Percentiles rank a stretch among this genome's conserved stretches.
Evolutionary conservation across 352 stramenopile genomes (phyloP).

Genomic region (Pythium diclinum): DNA sequence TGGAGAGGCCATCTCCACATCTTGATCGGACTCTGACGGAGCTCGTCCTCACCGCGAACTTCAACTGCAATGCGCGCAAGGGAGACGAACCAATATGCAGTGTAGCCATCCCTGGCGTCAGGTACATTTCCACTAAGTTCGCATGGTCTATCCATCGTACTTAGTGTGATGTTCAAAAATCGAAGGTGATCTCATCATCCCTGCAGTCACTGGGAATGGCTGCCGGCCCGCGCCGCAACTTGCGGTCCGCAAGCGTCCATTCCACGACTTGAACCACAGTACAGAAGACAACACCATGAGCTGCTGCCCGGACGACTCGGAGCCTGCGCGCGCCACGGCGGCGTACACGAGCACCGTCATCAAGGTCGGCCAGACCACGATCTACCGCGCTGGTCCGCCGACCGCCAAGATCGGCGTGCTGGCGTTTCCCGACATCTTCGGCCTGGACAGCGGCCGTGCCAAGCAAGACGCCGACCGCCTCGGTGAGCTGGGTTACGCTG

Average conservation of each 20-base stretch:
- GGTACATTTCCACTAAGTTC: background rate
- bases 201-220: background rate
- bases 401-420: conserved; percentile 35
- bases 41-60: no score
- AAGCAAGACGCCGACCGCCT: conserved; percentile 48
- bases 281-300: conserved; percentile 15
- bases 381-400: conserved; percentile 36
- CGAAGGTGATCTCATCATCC: background rate
- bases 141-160: background rate
- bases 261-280: no score
- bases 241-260: no score
- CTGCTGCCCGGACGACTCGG: conserved; percentile 43
- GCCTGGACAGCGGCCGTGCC: conserved; percentile 46
- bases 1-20: no score
- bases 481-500: conserved; percentile 43
- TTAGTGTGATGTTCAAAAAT: background rate
- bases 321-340: conserved; percentile 18
- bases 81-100: background rate
- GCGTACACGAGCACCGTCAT: conserved; percentile 22
- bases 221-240: no score
- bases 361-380: conserved; percentile 31
- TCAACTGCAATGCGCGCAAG: no score
- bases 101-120: background rate
- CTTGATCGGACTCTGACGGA: no score
- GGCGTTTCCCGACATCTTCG: conserved; percentile 46